A percentile compares a stretch with the other conserved stretches of the same genome.
These are phyloP conservation scores for Entomortierella lignicola DNA, from an alignment of 192 early-diverging fungal genomes.

Conservation along the genomic window DNA sequence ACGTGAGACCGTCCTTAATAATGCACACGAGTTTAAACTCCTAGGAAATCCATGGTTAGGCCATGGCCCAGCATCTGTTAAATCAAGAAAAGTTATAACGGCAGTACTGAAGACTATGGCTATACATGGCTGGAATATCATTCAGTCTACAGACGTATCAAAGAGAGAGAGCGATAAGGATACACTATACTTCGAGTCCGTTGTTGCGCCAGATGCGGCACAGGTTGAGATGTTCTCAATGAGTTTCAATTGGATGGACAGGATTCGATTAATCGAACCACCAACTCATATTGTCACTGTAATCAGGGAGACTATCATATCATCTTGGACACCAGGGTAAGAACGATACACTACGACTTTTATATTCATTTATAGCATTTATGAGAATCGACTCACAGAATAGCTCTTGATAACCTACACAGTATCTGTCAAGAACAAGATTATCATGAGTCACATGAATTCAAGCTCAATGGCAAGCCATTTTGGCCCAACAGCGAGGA, in stretches of 20 bases:
- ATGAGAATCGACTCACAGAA: no score
- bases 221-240: conserved; percentile 29
- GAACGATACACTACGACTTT: background rate
- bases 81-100: conserved; percentile 4
- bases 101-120: conserved; percentile 19
- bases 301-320: conserved; percentile 7
- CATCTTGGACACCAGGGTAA: conserved; percentile 25
- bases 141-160: conserved; percentile 28
- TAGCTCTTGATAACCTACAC: background rate
- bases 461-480: conserved; percentile 35
- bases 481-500: conserved; percentile 1
- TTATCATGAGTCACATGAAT: conserved; percentile 2
- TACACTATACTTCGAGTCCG: conserved; percentile 23
- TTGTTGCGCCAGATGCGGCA: background rate
- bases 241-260: conserved; percentile 20
- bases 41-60: conserved; percentile 22
- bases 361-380: no score
- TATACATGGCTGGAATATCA: conserved; percentile 29
- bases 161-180: conserved; percentile 24
- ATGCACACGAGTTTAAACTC: conserved; percentile 33
- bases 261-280: conserved; percentile 26
- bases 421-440: conserved; percentile 21
- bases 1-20: background rate
- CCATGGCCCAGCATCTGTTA: conserved; percentile 6
- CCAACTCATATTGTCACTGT: background rate